Percentiles rank a stretch among this genome's conserved stretches.
Conservation (phyloP, 2,329 filamentous ascomycete species). For the Scedosporium boydii region DNA sequence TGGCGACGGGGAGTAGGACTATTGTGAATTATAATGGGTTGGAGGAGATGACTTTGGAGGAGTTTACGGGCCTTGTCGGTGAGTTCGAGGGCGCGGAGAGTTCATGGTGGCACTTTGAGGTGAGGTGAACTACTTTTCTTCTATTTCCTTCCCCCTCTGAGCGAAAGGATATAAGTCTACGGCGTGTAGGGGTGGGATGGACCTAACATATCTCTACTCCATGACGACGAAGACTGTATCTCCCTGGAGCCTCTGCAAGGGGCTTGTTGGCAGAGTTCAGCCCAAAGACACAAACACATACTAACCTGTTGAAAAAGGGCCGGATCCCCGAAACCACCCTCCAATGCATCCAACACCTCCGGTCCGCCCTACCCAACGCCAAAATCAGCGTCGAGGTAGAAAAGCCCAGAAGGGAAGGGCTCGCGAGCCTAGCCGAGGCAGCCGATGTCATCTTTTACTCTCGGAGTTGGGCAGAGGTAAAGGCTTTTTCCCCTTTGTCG, state of each 20-base stretch:
- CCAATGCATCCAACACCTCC: constrained; percentile 48
- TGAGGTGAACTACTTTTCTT: constrained; percentile 18
- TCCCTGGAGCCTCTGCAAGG: not conserved
- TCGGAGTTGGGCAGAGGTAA: constrained; percentile 59
- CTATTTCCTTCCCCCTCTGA: not conserved
- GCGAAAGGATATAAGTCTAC: not conserved
- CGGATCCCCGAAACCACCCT: constrained; percentile 53
- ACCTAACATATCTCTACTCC: not conserved
- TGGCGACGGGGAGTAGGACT: constrained; percentile 50
- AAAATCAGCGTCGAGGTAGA: constrained; percentile 63
- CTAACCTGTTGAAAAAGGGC: constrained; percentile 32
- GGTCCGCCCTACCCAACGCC: constrained; percentile 29
- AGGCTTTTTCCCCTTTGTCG: not conserved
- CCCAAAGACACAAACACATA: not conserved
- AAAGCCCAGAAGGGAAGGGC: constrained; percentile 53
- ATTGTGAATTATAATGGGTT: constrained; percentile 62
- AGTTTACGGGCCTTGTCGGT: constrained; percentile 42
- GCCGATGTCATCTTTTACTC: constrained; percentile 70
- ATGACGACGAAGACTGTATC: not conserved
- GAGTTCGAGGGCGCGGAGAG: constrained; percentile 24
- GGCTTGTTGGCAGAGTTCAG: too few relatives aligned
- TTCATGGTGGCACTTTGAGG: constrained; percentile 67
- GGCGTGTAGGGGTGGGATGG: not conserved
- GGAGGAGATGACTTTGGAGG: constrained; percentile 54
- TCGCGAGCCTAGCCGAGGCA: constrained; percentile 48